These are phyloP conservation scores for Phytophthora colocasiae DNA, from an alignment of 352 stramenopile species.

Conservation along the genomic window DNA sequence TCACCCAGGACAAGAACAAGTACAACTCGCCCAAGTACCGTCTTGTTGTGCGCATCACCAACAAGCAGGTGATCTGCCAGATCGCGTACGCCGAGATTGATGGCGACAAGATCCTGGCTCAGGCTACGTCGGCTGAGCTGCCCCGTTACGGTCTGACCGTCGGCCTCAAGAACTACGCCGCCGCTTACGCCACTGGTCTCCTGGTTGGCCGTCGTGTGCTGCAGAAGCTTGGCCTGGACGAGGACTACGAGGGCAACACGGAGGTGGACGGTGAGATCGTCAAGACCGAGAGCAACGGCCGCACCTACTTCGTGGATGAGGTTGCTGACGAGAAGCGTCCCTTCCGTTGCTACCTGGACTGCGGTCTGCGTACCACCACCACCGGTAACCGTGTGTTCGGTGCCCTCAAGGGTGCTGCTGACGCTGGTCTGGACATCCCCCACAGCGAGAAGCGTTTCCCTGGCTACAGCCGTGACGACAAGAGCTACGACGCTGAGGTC, in stretches of 20 bases:
- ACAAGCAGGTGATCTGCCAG: conserved; percentile 98
- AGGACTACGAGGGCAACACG: conserved; percentile 97
- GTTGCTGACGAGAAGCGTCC: conserved; percentile 98
- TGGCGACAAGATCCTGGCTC: conserved; percentile 96
- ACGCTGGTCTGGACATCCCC: conserved; percentile 99
- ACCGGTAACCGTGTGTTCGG: conserved; percentile 99
- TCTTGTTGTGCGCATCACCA: conserved; percentile 96
- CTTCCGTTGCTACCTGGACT: conserved; percentile 98
- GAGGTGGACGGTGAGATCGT: conserved; percentile 97
- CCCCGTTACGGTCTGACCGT: conserved; percentile 96
- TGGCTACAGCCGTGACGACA: conserved; percentile 98
- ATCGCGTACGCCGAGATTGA: conserved; percentile 99
- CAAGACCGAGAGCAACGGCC: conserved; percentile 94
- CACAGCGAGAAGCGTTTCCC: conserved; percentile 99
- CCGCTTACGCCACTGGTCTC: conserved; percentile 98
- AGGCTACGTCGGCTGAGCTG: conserved; percentile 97
- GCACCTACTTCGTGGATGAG: conserved; percentile 99
- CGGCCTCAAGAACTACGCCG: conserved; percentile 99
- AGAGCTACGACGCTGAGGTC: conserved; percentile 98
- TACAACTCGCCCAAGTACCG: conserved; percentile 99
- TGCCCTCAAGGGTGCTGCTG: conserved; percentile 98
- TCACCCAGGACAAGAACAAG: conserved; percentile 99
- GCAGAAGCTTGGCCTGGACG: conserved; percentile 98
- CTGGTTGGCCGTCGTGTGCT: conserved; percentile 96
- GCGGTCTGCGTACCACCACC: conserved; percentile 97